Conservation (phyloP, 805 yeast species). For the Lachancea nothofagi region DNA sequence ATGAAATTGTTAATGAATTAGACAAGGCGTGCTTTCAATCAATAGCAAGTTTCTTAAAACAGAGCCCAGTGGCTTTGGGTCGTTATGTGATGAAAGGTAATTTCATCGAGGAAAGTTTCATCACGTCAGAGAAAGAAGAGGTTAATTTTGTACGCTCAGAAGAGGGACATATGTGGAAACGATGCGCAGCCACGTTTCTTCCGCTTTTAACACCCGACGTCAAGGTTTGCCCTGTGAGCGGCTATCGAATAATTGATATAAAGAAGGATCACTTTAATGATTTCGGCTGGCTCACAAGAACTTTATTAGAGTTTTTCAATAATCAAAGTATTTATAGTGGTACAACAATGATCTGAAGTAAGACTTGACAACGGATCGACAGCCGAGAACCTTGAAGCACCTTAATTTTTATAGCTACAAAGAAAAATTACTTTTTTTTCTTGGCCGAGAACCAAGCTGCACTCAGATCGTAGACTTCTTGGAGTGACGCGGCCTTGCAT, state of each 20-base stretch:
- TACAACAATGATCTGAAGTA: slow-evolving; percentile 16
- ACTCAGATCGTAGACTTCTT: not conserved
- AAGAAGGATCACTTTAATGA: slow-evolving; percentile 23
- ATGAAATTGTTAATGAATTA: slow-evolving; percentile 18
- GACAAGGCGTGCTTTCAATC: slow-evolving; percentile 26
- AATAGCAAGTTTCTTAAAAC: slow-evolving; percentile 16
- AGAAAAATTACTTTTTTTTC: not conserved
- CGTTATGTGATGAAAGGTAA: slow-evolving; percentile 20
- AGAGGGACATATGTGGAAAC: slow-evolving; percentile 33
- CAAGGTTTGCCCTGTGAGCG: slow-evolving; percentile 35
- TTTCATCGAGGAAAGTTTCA: slow-evolving; percentile 27
- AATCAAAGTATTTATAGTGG: slow-evolving; percentile 29
- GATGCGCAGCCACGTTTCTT: slow-evolving; percentile 36
- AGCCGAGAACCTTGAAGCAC: no score
- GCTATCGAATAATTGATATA: slow-evolving; percentile 28
- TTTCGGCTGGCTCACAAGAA: slow-evolving; percentile 33
- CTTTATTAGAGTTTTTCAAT: slow-evolving; percentile 23
- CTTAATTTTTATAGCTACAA: not conserved
- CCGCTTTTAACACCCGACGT: slow-evolving; percentile 35
- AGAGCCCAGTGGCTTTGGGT: slow-evolving; percentile 10
- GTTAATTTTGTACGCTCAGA: slow-evolving; percentile 21
- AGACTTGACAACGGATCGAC: no score
- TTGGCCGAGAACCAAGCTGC: not conserved
- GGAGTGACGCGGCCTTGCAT: not conserved
- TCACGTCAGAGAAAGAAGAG: slow-evolving; percentile 13